These are phyloP conservation scores for Alisma plantagoaquatica DNA, from an alignment of 106 monocot genomes.

Conservation along the genomic window DNA sequence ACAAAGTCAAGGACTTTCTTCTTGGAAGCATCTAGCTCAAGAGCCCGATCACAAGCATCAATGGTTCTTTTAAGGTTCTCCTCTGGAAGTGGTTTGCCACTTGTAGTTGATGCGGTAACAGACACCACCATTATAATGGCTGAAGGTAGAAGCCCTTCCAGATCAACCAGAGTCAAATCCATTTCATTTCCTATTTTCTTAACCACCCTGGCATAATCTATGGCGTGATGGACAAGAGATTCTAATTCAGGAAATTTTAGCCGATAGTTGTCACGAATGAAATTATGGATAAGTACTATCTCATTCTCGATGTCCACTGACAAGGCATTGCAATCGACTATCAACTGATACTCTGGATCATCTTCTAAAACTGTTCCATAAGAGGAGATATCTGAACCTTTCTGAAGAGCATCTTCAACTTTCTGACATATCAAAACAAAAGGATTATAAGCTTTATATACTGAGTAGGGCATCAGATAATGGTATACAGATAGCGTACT, in stretches of 20 bases:
- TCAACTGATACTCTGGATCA: conserved; percentile 92
- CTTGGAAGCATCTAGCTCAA: conserved; percentile 74
- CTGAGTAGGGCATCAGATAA: no score
- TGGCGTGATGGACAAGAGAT: conserved; percentile 89
- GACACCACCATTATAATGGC: conserved; percentile 99
- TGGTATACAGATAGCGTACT: no score
- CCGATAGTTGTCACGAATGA: conserved; percentile 92
- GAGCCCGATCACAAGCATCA: conserved; percentile 88
- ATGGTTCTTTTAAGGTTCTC: conserved; percentile 76
- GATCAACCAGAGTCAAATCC: conserved; percentile 85
- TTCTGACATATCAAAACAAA: conserved; percentile 33
- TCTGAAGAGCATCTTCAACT: conserved; percentile 85
- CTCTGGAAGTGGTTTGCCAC: conserved; percentile 82
- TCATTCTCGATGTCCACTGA: conserved; percentile 98
- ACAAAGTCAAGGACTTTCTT: conserved; percentile 97
- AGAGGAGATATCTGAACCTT: conserved; percentile 43
- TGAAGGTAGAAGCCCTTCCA: conserved; percentile 93
- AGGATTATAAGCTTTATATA: background rate
- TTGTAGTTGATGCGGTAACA: conserved; percentile 97
- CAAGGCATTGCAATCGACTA: conserved; percentile 93
- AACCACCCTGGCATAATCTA: conserved; percentile 95
- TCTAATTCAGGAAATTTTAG: conserved; percentile 96
- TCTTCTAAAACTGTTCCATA: conserved; percentile 62
- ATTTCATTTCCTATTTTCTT: conserved; percentile 97
- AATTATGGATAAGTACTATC: conserved; percentile 93